A percentile compares a stretch with the other conserved stretches of the same genome.
Conservation (phyloP, 2,329 filamentous ascomycete genomes). For the Sarocladium oryzae region DNA sequence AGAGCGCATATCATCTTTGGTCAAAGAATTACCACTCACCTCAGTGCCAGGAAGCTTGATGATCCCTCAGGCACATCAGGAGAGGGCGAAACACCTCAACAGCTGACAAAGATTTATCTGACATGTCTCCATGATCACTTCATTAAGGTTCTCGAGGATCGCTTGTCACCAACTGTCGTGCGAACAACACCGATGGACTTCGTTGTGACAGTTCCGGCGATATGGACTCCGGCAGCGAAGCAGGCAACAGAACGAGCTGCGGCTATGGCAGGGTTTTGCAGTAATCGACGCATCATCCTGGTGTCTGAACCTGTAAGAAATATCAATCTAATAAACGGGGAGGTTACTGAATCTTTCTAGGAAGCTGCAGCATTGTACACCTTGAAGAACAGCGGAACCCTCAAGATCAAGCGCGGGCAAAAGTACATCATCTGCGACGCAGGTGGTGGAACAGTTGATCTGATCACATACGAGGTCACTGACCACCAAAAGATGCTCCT, state of each 20-base stretch:
- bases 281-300: slow-evolving; percentile 36
- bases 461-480: slow-evolving; percentile 46
- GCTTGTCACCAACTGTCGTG: slow-evolving; percentile 35
- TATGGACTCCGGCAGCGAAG: slow-evolving; percentile 51
- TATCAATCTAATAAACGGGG: background rate
- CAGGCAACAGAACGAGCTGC: slow-evolving; percentile 38
- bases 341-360: slow-evolving; percentile 13
- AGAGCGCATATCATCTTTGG: slow-evolving; percentile 15
- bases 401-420: slow-evolving; percentile 35
- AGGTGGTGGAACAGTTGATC: slow-evolving; percentile 47
- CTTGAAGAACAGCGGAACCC: slow-evolving; percentile 34
- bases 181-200: slow-evolving; percentile 42
- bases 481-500: slow-evolving; percentile 35
- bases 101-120: slow-evolving; percentile 36
- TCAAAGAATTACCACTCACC: background rate
- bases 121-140: slow-evolving; percentile 43
- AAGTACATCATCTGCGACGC: slow-evolving; percentile 48
- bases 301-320: slow-evolving; percentile 40
- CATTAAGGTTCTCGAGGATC: slow-evolving; percentile 34
- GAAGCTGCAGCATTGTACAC: slow-evolving; percentile 47
- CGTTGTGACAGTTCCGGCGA: slow-evolving; percentile 50
- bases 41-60: slow-evolving; percentile 25
- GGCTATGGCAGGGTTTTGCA: slow-evolving; percentile 31
- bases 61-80: slow-evolving; percentile 19
- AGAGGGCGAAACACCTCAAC: slow-evolving; percentile 28